phyloP scores from a whole-genome alignment of 2,329 filamentous ascomycete genomes.

The Paecilomyces variotii region DNA sequence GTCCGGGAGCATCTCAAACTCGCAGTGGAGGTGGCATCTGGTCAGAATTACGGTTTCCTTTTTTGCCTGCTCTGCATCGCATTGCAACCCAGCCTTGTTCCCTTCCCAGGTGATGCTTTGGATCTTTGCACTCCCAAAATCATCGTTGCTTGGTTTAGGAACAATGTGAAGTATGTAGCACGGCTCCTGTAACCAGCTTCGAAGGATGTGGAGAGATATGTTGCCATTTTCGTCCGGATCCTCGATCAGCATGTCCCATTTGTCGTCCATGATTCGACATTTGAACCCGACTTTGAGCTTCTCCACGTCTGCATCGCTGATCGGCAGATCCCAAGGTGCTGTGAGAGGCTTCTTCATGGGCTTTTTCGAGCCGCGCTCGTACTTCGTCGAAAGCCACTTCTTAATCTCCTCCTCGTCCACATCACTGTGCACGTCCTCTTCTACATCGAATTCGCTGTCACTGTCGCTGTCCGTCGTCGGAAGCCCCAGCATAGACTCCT shows the following conservation, averaged over 20 bases:
- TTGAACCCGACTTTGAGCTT: conserved; percentile 15
- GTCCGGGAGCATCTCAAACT: conserved; percentile 12
- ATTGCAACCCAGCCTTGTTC: conserved; percentile 9
- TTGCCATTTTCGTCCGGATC: conserved; percentile 12
- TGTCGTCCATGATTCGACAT: conserved; percentile 13
- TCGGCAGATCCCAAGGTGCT: conserved; percentile 10
- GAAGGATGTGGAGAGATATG: conserved; percentile 13
- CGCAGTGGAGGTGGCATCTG: conserved; percentile 10
- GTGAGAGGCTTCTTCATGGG: conserved; percentile 7
- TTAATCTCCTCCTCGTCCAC: background rate
- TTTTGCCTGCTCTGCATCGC: conserved; percentile 14
- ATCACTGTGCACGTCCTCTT: background rate
- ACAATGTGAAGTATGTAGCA: background rate
- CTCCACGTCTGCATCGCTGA: conserved; percentile 14
- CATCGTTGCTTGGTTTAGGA: background rate
- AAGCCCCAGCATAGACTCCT: background rate
- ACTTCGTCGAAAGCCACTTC: background rate
- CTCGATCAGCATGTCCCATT: conserved; percentile 13
- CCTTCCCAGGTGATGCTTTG: conserved; percentile 4
- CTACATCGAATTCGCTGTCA: background rate
- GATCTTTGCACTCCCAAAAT: background rate
- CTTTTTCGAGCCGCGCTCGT: conserved; percentile 5
- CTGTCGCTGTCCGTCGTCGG: background rate
- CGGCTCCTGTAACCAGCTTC: conserved; percentile 12
- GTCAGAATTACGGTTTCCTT: conserved; percentile 13